Evolutionary conservation across 768 basidiomycete species (phyloP).

Genomic region (Melanogaster broomeanus): DNA sequence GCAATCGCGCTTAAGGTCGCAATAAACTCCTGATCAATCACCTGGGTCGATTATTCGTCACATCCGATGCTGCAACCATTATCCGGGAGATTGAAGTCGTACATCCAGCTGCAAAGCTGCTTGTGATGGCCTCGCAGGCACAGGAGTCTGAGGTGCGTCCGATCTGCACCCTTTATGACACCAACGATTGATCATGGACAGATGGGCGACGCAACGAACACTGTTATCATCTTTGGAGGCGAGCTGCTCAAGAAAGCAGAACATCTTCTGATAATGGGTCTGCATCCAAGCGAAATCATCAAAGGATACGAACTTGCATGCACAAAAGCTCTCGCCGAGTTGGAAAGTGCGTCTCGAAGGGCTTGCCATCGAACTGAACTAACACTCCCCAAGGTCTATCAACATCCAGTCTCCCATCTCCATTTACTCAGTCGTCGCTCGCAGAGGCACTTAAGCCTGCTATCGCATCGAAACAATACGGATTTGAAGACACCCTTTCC

Average conservation of each 20-base stretch:
- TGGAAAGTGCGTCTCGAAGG: slow-evolving; percentile 71
- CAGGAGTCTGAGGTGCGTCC: slow-evolving; percentile 86
- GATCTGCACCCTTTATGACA: not conserved
- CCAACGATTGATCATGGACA: slow-evolving; percentile 29
- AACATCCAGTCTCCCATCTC: slow-evolving; percentile 66
- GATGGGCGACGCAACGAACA: slow-evolving; percentile 98
- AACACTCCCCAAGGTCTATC: slow-evolving; percentile 57
- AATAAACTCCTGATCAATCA: slow-evolving; percentile 99
- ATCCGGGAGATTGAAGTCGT: slow-evolving; percentile 98
- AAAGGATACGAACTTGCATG: slow-evolving; percentile 94
- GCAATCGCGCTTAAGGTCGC: slow-evolving; percentile 57
- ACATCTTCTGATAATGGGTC: slow-evolving; percentile 89
- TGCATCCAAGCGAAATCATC: slow-evolving; percentile 95
- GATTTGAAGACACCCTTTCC: slow-evolving; percentile 82
- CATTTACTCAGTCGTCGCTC: slow-evolving; percentile 69
- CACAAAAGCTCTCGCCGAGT: slow-evolving; percentile 78
- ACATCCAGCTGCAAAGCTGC: slow-evolving; percentile 96
- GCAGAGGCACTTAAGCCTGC: slow-evolving; percentile 81
- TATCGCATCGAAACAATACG: slow-evolving; percentile 97
- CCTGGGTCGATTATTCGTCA: slow-evolving; percentile 92
- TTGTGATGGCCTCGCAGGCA: slow-evolving; percentile 98
- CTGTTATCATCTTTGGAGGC: slow-evolving; percentile 92
- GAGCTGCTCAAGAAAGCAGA: slow-evolving; percentile 95
- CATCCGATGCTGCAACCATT: slow-evolving; percentile 98
- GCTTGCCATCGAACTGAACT: slow-evolving; percentile 11